A percentile compares a stretch with the other conserved stretches of the same genome.
These are phyloP conservation scores for Penicillium roqueforti DNA, from an alignment of 495 filamentous ascomycete genomes.

Conservation along the genomic window DNA sequence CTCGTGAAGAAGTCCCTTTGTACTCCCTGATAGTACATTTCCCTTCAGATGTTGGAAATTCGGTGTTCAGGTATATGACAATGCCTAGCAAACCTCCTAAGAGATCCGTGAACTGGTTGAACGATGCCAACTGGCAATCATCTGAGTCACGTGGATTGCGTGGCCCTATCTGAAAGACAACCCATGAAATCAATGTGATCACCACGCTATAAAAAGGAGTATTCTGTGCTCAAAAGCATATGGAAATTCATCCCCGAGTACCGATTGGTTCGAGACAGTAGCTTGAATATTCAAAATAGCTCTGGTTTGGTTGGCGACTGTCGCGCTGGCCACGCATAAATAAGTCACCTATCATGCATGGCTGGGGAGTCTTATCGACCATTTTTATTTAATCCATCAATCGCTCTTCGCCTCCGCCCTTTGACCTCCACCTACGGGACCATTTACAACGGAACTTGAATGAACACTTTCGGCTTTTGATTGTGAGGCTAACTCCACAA, in stretches of 20 bases:
- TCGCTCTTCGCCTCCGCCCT: too few species aligned
- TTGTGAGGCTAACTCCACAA: conserved; percentile 2
- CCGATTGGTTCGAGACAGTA: accelerated
- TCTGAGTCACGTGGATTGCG: background rate
- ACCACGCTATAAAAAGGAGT: background rate
- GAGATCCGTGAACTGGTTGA: background rate
- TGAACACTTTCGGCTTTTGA: background rate
- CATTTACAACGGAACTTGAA: background rate
- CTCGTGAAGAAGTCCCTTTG: background rate
- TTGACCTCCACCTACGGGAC: background rate
- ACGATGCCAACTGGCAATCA: background rate
- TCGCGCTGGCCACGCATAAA: too few species aligned
- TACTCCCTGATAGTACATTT: background rate
- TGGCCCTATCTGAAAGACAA: background rate
- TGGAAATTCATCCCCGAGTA: background rate
- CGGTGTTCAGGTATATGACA: background rate
- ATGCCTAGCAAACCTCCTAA: background rate
- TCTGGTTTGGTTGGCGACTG: background rate
- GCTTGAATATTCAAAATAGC: background rate
- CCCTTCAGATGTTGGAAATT: background rate
- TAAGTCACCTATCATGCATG: too few species aligned
- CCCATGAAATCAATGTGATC: background rate
- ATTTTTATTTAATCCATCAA: too few species aligned
- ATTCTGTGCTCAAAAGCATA: background rate
- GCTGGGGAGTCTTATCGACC: too few species aligned